These are phyloP conservation scores for Hemileccinum rubropunctum DNA, from an alignment of 768 basidiomycete species.

Conservation along the genomic window DNA sequence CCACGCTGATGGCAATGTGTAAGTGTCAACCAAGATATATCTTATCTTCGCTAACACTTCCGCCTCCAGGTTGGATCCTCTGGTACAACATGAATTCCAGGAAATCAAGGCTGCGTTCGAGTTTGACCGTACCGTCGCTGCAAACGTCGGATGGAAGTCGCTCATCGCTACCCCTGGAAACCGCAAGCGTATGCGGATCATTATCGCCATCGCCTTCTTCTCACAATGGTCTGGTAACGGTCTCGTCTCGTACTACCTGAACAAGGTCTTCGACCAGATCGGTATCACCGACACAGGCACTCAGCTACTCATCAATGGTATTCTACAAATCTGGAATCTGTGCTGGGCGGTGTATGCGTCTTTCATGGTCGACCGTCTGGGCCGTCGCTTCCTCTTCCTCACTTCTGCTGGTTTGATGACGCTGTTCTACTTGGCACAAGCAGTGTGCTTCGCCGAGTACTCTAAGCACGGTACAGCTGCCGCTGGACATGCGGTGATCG, in stretches of 20 bases:
- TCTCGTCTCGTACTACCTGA: conserved; percentile 81
- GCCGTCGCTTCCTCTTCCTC: conserved; percentile 71
- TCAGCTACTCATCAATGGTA: conserved; percentile 82
- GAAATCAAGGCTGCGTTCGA: conserved; percentile 80
- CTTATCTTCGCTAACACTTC: background rate
- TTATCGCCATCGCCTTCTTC: conserved; percentile 77
- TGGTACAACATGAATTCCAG: conserved; percentile 71
- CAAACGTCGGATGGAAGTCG: conserved; percentile 66
- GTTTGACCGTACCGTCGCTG: conserved; percentile 57
- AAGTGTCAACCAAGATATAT: conserved; percentile 10
- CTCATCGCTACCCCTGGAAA: conserved; percentile 69
- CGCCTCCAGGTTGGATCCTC: conserved; percentile 50
- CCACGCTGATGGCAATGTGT: conserved; percentile 74
- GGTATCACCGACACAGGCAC: conserved; percentile 59
- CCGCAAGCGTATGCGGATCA: conserved; percentile 71
- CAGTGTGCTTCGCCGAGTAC: conserved; percentile 60
- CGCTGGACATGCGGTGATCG: conserved; percentile 72
- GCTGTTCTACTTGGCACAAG: conserved; percentile 66
- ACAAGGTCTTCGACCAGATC: conserved; percentile 64
- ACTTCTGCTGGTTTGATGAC: conserved; percentile 55
- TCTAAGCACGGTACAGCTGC: conserved; percentile 36
- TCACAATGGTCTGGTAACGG: no score
- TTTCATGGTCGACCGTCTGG: conserved; percentile 59
- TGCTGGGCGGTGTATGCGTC: conserved; percentile 57
- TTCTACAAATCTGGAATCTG: conserved; percentile 83